Evolutionary conservation across 208 protist genomes (phyloP).

Genomic region (Tetramitus jugosus): DNA sequence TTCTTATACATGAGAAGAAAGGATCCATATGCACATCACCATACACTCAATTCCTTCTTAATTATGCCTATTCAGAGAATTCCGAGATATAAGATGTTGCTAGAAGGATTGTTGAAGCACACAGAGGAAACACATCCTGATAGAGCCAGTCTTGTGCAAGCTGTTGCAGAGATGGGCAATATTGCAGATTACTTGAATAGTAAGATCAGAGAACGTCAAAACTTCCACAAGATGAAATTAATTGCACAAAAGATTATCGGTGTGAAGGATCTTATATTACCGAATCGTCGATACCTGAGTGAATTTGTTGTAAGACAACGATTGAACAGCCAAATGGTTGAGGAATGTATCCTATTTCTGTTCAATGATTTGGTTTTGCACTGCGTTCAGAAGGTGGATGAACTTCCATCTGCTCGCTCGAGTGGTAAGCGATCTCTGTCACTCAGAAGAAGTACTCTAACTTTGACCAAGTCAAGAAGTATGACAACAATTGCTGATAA

Average conservation of each 20-base stretch:
- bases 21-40: background rate
- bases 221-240: background rate
- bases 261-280: background rate
- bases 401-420: background rate
- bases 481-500: background rate
- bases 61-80: slow-evolving; percentile 14
- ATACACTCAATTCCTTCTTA: background rate
- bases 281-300: background rate
- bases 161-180: background rate
- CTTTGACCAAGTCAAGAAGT: background rate
- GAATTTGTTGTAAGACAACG: background rate
- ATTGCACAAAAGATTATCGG: background rate
- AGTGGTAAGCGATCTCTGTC: background rate
- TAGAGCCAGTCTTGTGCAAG: background rate
- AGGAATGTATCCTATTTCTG: slow-evolving; percentile 6
- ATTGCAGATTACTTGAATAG: background rate
- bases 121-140: background rate
- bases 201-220: background rate
- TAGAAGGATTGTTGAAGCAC: slow-evolving; percentile 5
- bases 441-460: background rate
- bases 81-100: slow-evolving; percentile 10
- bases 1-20: slow-evolving; percentile 1
- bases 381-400: too few relatives aligned
- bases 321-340: too few relatives aligned
- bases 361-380: slow-evolving; percentile 18